Evolutionary conservation across 129 eudicot species (phyloP).

Genomic region (Kitagawia praeruptora): DNA sequence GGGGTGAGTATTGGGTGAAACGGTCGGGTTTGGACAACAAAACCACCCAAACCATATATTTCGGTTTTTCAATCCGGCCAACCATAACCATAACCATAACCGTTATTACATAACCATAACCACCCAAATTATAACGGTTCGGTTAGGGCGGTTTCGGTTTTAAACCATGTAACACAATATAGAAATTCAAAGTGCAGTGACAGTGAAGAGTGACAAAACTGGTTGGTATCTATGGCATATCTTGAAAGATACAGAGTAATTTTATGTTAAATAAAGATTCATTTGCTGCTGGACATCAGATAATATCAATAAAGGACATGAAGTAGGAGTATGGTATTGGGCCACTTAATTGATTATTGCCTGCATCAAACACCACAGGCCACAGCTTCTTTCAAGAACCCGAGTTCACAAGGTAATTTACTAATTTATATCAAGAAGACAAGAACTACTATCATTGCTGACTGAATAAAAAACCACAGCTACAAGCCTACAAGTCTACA

Average conservation of each 20-base stretch:
- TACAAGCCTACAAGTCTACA: no score
- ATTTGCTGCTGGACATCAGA: constrained; percentile 1
- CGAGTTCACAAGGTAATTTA: constrained; percentile 75
- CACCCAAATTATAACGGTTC: no score
- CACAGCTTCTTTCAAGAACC: constrained; percentile 47
- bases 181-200: not conserved
- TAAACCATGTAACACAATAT: no score
- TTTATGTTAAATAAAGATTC: not conserved
- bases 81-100: no score
- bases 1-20: no score
- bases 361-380: constrained; percentile 74
- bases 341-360: constrained; percentile 56
- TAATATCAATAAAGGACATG: not conserved
- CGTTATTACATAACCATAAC: no score
- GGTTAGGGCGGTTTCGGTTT: no score
- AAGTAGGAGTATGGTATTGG: constrained; percentile 55
- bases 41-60: no score
- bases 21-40: no score
- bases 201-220: constrained; percentile 10
- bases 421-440: no score
- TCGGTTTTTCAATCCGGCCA: no score
- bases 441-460: no score
- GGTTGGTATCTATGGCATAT: not conserved
- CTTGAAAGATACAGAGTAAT: not conserved
- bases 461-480: not conserved